These are phyloP conservation scores for Periconia macrospinosa DNA, from an alignment of 2,329 filamentous ascomycete genomes.

Conservation along the genomic window DNA sequence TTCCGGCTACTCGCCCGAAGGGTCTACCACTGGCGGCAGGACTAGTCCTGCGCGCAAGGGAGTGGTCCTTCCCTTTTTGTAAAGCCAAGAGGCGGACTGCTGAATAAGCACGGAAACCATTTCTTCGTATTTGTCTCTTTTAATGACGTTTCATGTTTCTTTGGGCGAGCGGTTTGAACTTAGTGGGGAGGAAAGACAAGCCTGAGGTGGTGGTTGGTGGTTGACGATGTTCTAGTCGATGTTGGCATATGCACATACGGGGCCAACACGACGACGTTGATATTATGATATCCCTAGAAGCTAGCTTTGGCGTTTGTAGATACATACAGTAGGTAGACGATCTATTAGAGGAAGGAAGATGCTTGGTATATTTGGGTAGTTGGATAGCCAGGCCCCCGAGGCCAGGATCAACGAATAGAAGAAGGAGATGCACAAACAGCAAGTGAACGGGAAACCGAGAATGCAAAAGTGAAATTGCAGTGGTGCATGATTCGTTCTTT, in stretches of 20 bases:
- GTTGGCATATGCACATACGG: neutral
- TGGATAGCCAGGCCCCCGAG: neutral
- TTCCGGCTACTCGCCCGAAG: slow-evolving; percentile 43
- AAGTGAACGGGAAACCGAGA: too few relatives aligned
- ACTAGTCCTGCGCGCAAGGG: slow-evolving; percentile 40
- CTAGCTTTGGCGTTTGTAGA: neutral
- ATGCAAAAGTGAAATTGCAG: too few relatives aligned
- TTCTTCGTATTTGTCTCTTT: neutral
- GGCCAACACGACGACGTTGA: neutral
- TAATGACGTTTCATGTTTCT: neutral
- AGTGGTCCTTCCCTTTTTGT: slow-evolving; percentile 36
- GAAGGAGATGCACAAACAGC: neutral
- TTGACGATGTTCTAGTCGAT: neutral
- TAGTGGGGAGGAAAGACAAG: neutral
- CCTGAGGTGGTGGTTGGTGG: neutral
- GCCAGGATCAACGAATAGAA: neutral
- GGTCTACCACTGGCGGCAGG: slow-evolving; percentile 37
- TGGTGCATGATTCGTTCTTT: too few relatives aligned
- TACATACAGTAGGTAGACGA: too few relatives aligned
- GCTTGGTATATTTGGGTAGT: too few relatives aligned
- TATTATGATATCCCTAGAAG: slow-evolving; percentile 2
- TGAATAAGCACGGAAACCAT: neutral
- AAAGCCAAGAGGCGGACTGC: slow-evolving; percentile 5
- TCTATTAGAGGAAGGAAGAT: too few relatives aligned
- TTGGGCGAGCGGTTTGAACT: neutral